A percentile compares a stretch with the other conserved stretches of the same genome.
These are phyloP conservation scores for Bonnemaisonia californica DNA, from an alignment of 31 red algal species.

Conservation along the genomic window DNA sequence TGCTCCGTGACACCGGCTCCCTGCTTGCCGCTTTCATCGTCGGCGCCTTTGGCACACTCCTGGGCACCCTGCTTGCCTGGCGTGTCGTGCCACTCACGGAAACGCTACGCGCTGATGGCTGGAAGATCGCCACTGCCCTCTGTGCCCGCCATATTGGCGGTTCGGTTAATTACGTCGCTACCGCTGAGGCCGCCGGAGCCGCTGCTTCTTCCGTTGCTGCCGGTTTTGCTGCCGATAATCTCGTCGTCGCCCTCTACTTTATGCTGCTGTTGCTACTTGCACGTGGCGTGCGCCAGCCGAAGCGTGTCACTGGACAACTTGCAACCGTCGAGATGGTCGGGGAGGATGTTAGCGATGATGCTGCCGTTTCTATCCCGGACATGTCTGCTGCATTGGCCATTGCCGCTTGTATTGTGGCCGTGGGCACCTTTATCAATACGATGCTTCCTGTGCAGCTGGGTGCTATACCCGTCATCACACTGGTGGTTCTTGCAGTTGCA, in stretches of 20 bases:
- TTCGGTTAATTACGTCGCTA: constrained; percentile 85
- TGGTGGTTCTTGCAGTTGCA: constrained; percentile 42
- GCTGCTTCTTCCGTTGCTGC: constrained; percentile 48
- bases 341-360: constrained; percentile 1
- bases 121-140: constrained; percentile 80
- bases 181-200: constrained; percentile 50
- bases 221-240: constrained; percentile 78
- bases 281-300: constrained; percentile 17
- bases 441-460: constrained; percentile 30
- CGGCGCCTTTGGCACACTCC: constrained; percentile 54
- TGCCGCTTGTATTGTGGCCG: constrained; percentile 21
- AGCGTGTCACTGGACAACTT: neutral
- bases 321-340: neutral
- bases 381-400: constrained; percentile 33
- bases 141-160: constrained; percentile 88
- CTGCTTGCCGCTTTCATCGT: constrained; percentile 66
- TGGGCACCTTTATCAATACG: constrained; percentile 17
- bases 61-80: constrained; percentile 62
- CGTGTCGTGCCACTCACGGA: constrained; percentile 44
- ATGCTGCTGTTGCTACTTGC: constrained; percentile 61
- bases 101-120: constrained; percentile 38
- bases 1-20: constrained; percentile 43
- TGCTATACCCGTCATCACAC: constrained; percentile 58
- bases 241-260: constrained; percentile 83
- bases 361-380: constrained; percentile 19